phyloP scores from a whole-genome alignment of 2,329 filamentous ascomycete genomes.

The Calonectria pseudoturangicola region DNA sequence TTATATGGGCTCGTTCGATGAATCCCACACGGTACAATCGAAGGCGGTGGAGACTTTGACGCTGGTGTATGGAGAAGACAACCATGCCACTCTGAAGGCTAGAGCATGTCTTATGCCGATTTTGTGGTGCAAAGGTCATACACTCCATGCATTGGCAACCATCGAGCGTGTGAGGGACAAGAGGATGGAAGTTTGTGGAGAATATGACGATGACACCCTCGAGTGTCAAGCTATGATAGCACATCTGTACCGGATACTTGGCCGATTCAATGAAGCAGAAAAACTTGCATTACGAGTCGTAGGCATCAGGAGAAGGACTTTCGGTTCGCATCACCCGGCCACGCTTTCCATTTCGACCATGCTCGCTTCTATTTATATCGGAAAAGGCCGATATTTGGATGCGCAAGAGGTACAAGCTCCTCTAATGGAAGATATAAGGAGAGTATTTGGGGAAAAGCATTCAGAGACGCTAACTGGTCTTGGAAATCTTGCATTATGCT shows the following conservation, averaged over 20 bases:
- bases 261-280: not conserved
- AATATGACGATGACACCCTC: constrained; percentile 5
- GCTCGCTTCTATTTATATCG: not conserved
- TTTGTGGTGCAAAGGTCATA: not conserved
- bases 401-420: constrained; percentile 6
- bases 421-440: not conserved
- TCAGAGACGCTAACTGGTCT: not conserved
- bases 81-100: not conserved
- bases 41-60: not conserved
- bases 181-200: not conserved
- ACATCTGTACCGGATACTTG: not conserved
- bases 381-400: not conserved
- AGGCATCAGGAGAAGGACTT: not conserved
- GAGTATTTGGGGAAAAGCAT: not conserved
- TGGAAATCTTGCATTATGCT: not conserved
- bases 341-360: not conserved
- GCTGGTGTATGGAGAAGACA: not conserved
- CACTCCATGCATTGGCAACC: not conserved
- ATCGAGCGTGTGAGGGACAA: not conserved
- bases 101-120: not conserved
- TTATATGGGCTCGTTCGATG: not conserved
- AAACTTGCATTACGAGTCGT: not conserved
- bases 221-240: not conserved
- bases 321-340: not conserved
- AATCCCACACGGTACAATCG: not conserved